A percentile compares a stretch with the other conserved stretches of the same genome.
These are phyloP conservation scores for Cutaneotrichosporon sp. DNA, from an alignment of 1,284 basidiomycete species.

Conservation along the genomic window DNA sequence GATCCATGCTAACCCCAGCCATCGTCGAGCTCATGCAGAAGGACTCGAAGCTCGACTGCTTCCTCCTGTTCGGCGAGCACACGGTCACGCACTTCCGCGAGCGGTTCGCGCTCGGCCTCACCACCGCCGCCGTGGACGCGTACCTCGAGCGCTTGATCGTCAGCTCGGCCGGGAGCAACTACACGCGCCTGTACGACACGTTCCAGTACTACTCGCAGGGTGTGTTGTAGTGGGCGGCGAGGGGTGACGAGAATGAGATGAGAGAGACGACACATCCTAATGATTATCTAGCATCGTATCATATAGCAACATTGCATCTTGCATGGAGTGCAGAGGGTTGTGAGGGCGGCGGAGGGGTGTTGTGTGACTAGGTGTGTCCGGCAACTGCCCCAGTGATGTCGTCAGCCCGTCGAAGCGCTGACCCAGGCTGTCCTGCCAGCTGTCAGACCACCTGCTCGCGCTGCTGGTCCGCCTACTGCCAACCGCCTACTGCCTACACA, in stretches of 20 bases:
- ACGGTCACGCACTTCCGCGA: constrained; percentile 86
- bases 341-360: too few relatives aligned
- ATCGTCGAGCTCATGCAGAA: constrained; percentile 97
- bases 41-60: constrained; percentile 92
- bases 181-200: constrained; percentile 91
- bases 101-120: constrained; percentile 88
- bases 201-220: constrained; percentile 49
- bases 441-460: too few relatives aligned
- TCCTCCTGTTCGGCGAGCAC: constrained; percentile 84
- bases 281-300: not conserved
- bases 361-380: too few relatives aligned
- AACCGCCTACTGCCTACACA: not conserved
- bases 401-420: too few relatives aligned
- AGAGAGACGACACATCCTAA: not conserved
- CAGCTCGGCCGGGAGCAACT: constrained; percentile 83
- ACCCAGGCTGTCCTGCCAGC: too few relatives aligned
- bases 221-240: constrained; percentile 1
- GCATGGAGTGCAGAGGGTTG: constrained; percentile 7
- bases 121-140: constrained; percentile 81
- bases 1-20: constrained; percentile 40
- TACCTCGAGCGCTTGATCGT: constrained; percentile 86
- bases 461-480: too few relatives aligned
- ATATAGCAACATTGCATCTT: constrained; percentile 10
- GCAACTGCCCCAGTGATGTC: not conserved
- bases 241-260: not conserved